phyloP scores from a whole-genome alignment of 2,329 filamentous ascomycete species.

The Phaeomoniella chlamydospora region DNA sequence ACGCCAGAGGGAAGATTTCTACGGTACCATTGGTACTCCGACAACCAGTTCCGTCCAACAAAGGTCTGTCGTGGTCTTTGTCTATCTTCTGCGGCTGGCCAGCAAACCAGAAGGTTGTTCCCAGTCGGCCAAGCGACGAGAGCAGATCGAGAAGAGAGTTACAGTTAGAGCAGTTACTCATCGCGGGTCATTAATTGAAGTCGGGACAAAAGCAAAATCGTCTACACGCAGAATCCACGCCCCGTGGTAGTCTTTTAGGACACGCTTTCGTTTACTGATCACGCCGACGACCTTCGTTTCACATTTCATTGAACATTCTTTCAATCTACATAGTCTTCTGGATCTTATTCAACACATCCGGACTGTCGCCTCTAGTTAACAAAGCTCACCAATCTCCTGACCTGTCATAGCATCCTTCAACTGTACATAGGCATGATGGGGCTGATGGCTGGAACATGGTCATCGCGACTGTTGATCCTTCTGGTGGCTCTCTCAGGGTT shows the following conservation, averaged over 20 bases:
- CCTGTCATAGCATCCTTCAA: neutral
- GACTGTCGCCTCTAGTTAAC: neutral
- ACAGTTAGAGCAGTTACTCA: too few species aligned
- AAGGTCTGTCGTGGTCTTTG: neutral
- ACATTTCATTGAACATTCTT: neutral
- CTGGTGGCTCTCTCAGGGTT: constrained; percentile 2
- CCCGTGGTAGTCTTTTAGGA: too few species aligned
- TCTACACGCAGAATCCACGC: too few species aligned
- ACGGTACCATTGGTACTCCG: too few species aligned
- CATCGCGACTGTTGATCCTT: neutral
- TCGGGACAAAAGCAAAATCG: too few species aligned
- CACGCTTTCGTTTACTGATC: neutral
- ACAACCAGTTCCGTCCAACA: neutral
- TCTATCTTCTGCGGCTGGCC: neutral
- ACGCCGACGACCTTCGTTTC: too few species aligned
- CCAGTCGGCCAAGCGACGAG: too few species aligned
- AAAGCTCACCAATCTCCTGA: neutral
- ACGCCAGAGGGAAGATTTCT: neutral
- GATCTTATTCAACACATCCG: neutral
- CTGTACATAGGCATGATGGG: neutral
- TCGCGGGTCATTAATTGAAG: too few species aligned
- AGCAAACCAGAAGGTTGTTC: too few species aligned
- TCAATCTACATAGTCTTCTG: neutral
- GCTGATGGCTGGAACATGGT: neutral
- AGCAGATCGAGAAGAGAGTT: too few species aligned